Percentiles rank a stretch among this genome's conserved stretches.
Conservation (phyloP, 305 asterid genomes). For the Solanum aculeatissimum region DNA sequence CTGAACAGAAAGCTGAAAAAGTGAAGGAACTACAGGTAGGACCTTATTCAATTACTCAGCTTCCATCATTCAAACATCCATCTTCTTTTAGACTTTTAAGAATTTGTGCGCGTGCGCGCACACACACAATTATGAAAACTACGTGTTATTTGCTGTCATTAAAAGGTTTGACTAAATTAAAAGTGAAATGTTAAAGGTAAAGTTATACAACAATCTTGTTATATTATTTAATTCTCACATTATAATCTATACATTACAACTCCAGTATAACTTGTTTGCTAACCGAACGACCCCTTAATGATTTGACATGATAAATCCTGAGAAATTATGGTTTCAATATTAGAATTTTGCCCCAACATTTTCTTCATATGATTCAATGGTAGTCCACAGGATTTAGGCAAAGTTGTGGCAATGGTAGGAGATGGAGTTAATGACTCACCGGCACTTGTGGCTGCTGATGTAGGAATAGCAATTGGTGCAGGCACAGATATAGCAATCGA, state of each 20-base stretch:
- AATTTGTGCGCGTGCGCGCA: not conserved
- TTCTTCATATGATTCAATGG: not conserved
- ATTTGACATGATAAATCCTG: not conserved
- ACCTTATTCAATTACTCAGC: not conserved
- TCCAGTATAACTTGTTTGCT: not conserved
- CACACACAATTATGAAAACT: not conserved
- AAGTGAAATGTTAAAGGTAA: no score
- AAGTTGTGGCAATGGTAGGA: slow-evolving; percentile 82
- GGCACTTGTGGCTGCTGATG: slow-evolving; percentile 80
- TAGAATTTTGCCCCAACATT: not conserved
- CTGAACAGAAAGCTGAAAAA: slow-evolving; percentile 61
- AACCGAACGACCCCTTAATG: not conserved
- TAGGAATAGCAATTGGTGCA: slow-evolving; percentile 86
- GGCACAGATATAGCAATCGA: slow-evolving; percentile 88
- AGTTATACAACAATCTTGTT: no score
- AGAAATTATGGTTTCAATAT: not conserved
- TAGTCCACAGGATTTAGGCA: slow-evolving; percentile 43
- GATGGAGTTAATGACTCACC: slow-evolving; percentile 94
- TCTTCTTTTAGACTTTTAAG: not conserved
- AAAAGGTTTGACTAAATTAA: not conserved
- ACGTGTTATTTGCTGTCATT: not conserved
- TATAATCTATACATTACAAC: no score
- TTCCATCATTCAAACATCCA: not conserved
- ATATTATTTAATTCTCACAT: no score
- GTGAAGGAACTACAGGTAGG: slow-evolving; percentile 62